Evolutionary conservation across 2,329 filamentous ascomycete species (phyloP).

Genomic region (Dactylellina leptospora): DNA sequence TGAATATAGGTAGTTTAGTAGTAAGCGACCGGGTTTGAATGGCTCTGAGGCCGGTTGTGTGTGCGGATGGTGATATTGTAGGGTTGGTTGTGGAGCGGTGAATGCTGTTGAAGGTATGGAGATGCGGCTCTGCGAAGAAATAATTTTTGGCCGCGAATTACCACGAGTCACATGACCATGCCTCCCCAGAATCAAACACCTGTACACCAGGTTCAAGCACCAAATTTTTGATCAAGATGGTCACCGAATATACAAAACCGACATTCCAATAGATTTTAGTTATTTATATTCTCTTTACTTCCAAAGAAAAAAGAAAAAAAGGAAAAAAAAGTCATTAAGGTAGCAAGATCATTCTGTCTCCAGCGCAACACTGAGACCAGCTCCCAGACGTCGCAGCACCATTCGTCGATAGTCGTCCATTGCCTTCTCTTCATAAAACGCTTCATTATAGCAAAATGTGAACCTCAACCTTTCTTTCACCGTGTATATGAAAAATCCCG

Average conservation of each 20-base stretch:
- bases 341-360: too few species aligned
- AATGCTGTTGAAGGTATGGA: constrained; percentile 8
- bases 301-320: too few species aligned
- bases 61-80: background rate
- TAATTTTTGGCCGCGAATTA: too few species aligned
- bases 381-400: too few species aligned
- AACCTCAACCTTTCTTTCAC: background rate
- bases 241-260: too few species aligned
- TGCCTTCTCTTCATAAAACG: background rate
- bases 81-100: background rate
- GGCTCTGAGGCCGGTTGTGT: constrained; percentile 1
- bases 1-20: background rate
- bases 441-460: background rate
- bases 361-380: too few species aligned
- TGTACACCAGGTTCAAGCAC: background rate
- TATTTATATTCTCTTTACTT: too few species aligned
- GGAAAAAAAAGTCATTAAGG: too few species aligned
- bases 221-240: background rate
- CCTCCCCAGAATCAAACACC: background rate
- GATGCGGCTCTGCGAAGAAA: constrained; percentile 31
- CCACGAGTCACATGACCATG: constrained; percentile 8
- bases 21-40: constrained; percentile 20
- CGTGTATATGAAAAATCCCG: background rate
- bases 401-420: too few species aligned
- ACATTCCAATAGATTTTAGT: too few species aligned